Conservation (phyloP, 176 grass and related monocot species). For the Elaeis guineensis region DNA sequence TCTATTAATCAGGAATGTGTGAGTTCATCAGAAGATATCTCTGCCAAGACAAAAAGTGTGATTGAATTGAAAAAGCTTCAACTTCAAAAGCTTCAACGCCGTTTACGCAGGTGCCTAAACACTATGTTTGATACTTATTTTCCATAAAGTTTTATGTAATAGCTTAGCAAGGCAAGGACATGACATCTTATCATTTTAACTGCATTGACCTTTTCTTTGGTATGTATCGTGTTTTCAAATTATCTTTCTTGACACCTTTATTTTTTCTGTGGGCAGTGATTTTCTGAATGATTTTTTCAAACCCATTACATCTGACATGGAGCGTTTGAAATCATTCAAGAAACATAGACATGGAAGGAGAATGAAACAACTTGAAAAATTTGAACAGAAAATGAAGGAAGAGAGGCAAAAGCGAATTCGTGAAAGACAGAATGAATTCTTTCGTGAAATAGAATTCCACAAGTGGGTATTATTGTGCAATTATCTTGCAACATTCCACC, state of each 20-base stretch:
- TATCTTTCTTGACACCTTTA: slow-evolving; percentile 20
- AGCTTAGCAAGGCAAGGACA: no score
- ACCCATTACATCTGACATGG: slow-evolving; percentile 58
- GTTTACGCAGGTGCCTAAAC: slow-evolving; percentile 56
- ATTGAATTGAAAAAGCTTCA: slow-evolving; percentile 99
- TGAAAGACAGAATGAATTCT: slow-evolving; percentile 97
- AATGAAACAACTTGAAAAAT: slow-evolving; percentile 90
- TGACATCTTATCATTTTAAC: no score
- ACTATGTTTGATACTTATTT: no score
- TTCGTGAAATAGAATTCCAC: slow-evolving; percentile 85
- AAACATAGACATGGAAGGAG: slow-evolving; percentile 87
- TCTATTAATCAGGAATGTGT: slow-evolving; percentile 60
- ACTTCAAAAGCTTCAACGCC: slow-evolving; percentile 80
- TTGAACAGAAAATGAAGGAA: slow-evolving; percentile 99
- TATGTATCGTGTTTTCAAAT: not conserved
- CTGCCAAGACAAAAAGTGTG: slow-evolving; percentile 88
- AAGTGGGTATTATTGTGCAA: slow-evolving; percentile 37
- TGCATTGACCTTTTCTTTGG: not conserved
- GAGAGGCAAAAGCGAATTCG: slow-evolving; percentile 97
- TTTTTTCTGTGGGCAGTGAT: slow-evolving; percentile 53
- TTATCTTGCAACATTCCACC: not conserved
- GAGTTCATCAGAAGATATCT: slow-evolving; percentile 87
- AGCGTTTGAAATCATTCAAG: slow-evolving; percentile 76
- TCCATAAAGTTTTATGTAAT: no score
- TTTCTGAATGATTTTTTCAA: slow-evolving; percentile 96